These are phyloP conservation scores for Globisporangium takayamanum DNA, from an alignment of 352 stramenopile species.

Conservation along the genomic window DNA sequence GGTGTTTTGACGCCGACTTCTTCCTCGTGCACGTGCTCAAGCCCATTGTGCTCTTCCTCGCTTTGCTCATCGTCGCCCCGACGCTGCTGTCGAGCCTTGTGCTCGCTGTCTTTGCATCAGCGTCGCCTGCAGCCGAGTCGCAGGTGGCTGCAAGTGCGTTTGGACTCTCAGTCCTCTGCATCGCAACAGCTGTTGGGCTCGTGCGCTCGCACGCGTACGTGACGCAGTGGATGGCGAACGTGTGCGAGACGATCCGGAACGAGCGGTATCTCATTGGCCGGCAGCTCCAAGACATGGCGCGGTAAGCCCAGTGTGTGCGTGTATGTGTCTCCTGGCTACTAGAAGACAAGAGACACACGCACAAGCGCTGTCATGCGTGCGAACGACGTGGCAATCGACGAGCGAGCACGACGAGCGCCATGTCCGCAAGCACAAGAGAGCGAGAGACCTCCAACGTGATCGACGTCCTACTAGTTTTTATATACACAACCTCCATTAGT, in stretches of 20 bases:
- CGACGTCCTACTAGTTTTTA: no score
- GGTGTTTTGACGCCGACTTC: slow-evolving; percentile 64
- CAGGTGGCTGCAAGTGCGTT: slow-evolving; percentile 26
- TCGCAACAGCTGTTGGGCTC: slow-evolving; percentile 30
- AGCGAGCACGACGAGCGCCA: no score
- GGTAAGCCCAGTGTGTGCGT: slow-evolving; percentile 21
- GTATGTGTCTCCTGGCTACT: no score
- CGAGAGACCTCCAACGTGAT: no score
- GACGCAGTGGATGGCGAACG: slow-evolving; percentile 48
- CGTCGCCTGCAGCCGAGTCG: slow-evolving; percentile 25
- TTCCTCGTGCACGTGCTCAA: slow-evolving; percentile 62
- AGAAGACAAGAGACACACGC: no score
- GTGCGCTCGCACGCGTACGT: slow-evolving; percentile 43
- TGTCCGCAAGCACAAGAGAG: no score
- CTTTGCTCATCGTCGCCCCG: slow-evolving; percentile 47
- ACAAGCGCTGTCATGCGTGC: no score
- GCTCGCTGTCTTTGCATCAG: slow-evolving; percentile 30
- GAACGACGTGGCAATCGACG: no score
- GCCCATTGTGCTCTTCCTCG: slow-evolving; percentile 38
- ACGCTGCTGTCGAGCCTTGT: slow-evolving; percentile 42
- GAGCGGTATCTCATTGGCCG: slow-evolving; percentile 85
- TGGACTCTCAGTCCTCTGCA: slow-evolving; percentile 37
- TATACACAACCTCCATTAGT: no score
- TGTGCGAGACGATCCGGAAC: slow-evolving; percentile 83
- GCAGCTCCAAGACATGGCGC: slow-evolving; percentile 79